phyloP scores from a whole-genome alignment of 2,329 filamentous ascomycete species.

The Sporothrix dimorphospora region DNA sequence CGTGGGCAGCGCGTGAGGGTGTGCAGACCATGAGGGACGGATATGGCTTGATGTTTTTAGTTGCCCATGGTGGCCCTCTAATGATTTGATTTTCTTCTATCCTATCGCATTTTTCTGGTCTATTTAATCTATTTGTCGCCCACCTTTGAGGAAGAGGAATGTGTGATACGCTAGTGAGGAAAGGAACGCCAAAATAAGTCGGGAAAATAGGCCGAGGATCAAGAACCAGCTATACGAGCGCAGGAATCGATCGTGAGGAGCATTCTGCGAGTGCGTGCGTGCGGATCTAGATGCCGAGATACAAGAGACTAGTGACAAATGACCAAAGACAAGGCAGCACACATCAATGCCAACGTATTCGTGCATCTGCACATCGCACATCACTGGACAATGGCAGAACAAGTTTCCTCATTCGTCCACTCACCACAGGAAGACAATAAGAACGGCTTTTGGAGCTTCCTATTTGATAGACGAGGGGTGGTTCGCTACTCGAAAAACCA shows the following conservation, averaged over 20 bases:
- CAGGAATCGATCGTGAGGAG: neutral
- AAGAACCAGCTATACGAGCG: neutral
- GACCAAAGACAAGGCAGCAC: neutral
- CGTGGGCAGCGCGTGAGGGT: neutral
- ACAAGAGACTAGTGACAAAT: neutral
- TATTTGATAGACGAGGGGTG: neutral
- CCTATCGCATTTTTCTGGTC: neutral
- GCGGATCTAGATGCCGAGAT: conserved; percentile 1
- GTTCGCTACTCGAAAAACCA: neutral
- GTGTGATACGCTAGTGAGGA: neutral
- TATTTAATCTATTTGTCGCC: neutral
- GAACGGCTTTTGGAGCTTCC: neutral
- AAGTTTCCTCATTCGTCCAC: conserved; percentile 2
- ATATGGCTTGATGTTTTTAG: neutral
- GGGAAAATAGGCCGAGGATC: neutral
- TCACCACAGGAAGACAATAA: neutral
- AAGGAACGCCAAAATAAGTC: neutral
- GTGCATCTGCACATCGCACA: neutral
- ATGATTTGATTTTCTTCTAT: neutral
- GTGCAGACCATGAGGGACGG: neutral
- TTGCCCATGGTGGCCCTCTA: neutral
- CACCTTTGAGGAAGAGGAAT: neutral
- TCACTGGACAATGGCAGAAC: neutral
- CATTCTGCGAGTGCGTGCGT: neutral
- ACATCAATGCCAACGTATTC: neutral